Evolutionary conservation across 2,329 filamentous ascomycete species (phyloP), one percentile per base, ranked within the genome.

Genomic region (Nemania sp.): DNA sequence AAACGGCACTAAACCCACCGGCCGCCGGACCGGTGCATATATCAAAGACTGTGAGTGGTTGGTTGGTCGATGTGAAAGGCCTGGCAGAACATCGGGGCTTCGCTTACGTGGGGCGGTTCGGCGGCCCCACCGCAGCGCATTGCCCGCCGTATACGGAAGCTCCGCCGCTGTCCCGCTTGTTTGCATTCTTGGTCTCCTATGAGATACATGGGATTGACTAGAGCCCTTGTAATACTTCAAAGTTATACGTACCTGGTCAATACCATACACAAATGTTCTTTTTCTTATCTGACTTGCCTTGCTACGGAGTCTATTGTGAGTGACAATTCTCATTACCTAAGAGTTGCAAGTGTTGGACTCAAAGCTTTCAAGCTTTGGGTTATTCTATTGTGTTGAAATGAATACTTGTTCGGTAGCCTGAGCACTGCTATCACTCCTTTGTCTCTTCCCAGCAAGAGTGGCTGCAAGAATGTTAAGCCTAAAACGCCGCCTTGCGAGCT

Each of bases 41-140:
- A n/a, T n/a, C n/a, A n/a, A n/a, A n/a, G n/a, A n/a, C n/a, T n/a
- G n/a, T n/a, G n/a, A n/a, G n/a, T n/a, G n/a, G n/a, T n/a, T n/a
- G n/a, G n/a, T n/a, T n/a, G n/a, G n/a, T n/a, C n/a, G n/a, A n/a
- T n/a, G 19, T 36, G 9, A 36, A n/a, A 36, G 33, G 33, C 33
- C 49, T 45, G 54, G 54, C 24, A 56, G 37, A 56, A 49, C 28
- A 36, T 49, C 54, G 54, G 54, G 39, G 30, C 39, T n/a, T n/a
- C n/a, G n/a, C n/a, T n/a, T n/a, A n/a, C n/a, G n/a, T n/a, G n/a
- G n/a, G n/a, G n/a, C n/a, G n/a, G n/a, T n/a, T n/a, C n/a, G n/a
- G n/a, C n/a, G n/a, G n/a, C n/a, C n/a, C n/a, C n/a, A n/a, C n/a
- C n/a, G n/a, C n/a, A n/a, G n/a, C n/a, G n/a, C n/a, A n/a, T n/a